A percentile compares a stretch with the other conserved stretches of the same genome.
Conservation (phyloP, 768 basidiomycete genomes). For the Chalciporus sphaerocephalus region DNA sequence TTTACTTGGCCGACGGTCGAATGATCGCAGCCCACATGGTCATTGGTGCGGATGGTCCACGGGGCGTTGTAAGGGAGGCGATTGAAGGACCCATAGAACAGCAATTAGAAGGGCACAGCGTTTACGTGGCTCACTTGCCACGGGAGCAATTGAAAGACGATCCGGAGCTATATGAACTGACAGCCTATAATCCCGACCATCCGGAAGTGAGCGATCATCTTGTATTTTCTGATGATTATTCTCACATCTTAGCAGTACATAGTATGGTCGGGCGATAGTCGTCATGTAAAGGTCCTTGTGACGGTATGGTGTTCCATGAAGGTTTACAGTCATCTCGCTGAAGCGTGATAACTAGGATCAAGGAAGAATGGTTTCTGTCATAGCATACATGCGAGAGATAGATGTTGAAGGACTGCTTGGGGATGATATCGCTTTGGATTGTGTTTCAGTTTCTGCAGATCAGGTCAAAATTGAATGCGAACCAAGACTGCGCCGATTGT, state of each 20-base stretch:
- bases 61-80: slow-evolving; percentile 39
- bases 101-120: slow-evolving; percentile 30
- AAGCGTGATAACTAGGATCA: slow-evolving; percentile 21
- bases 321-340: background rate
- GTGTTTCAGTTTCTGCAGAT: slow-evolving; percentile 30
- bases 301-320: slow-evolving; percentile 18
- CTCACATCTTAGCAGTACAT: slow-evolving; percentile 16
- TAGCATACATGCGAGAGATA: slow-evolving; percentile 38
- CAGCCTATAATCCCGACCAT: slow-evolving; percentile 17
- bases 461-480: slow-evolving; percentile 36
- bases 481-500: slow-evolving; percentile 37
- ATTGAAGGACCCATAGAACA: slow-evolving; percentile 32
- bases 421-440: slow-evolving; percentile 23
- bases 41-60: slow-evolving; percentile 60
- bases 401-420: slow-evolving; percentile 33
- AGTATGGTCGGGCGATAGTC: slow-evolving; percentile 26
- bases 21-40: slow-evolving; percentile 48
- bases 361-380: slow-evolving; percentile 38
- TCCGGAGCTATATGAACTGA: slow-evolving; percentile 36
- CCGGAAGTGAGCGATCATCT: slow-evolving; percentile 13
- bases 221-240: background rate
- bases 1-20: slow-evolving; percentile 42
- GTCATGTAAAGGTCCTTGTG: slow-evolving; percentile 20
- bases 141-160: slow-evolving; percentile 42
- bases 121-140: slow-evolving; percentile 54